A percentile compares a stretch with the other conserved stretches of the same genome.
Conservation (phyloP, 352 stramenopile genomes). For the Elongisporangium prolatum region DNA sequence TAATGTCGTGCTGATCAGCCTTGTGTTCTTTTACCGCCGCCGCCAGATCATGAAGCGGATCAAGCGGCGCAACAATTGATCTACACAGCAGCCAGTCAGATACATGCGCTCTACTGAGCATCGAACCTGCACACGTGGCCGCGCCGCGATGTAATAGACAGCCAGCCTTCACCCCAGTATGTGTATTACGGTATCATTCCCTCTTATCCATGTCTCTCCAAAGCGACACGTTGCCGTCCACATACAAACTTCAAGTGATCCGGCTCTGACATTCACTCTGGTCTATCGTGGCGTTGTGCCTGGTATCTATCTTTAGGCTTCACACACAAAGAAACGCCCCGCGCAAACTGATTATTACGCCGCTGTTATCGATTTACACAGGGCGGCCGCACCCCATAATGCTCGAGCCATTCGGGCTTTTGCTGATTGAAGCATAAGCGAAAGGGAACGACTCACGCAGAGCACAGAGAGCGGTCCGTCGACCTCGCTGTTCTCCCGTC, state of each 20-base stretch:
- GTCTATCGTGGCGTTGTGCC: background rate
- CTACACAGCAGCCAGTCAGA: background rate
- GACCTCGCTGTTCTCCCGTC: background rate
- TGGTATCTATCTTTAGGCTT: background rate
- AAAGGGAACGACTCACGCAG: background rate
- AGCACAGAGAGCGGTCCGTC: background rate
- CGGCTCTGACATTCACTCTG: background rate
- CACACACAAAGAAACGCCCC: background rate
- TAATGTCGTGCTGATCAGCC: conserved; percentile 22
- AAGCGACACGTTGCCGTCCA: background rate
- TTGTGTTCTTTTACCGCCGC: conserved; percentile 40
- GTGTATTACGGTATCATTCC: background rate
- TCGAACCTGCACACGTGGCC: too few relatives aligned
- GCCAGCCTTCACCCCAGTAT: background rate
- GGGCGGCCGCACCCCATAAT: background rate
- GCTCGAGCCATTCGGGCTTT: background rate
- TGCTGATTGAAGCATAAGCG: background rate
- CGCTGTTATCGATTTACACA: background rate
- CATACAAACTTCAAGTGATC: background rate
- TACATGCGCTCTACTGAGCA: too few relatives aligned
- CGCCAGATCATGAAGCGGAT: conserved; percentile 5
- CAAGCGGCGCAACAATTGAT: conserved; percentile 35
- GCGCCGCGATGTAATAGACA: conserved; percentile 1
- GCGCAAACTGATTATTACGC: background rate
- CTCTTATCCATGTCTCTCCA: background rate